phyloP scores from a whole-genome alignment of 345 rosid species.

The Aquilaria yunnanensis region DNA sequence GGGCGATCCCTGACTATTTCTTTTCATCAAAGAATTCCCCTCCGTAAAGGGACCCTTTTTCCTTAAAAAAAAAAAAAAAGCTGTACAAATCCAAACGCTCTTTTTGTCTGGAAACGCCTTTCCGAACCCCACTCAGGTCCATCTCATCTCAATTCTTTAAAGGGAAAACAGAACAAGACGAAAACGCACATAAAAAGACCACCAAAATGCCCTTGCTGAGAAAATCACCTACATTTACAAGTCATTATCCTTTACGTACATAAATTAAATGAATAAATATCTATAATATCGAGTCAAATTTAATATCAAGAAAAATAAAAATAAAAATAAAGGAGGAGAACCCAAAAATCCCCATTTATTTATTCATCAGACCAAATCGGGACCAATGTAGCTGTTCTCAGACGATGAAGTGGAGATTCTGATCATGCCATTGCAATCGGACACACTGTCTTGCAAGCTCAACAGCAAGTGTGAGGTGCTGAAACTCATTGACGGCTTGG shows the following conservation, averaged over 20 bases:
- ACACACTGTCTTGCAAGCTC: slow-evolving; percentile 82
- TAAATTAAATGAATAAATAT: slow-evolving; percentile 20
- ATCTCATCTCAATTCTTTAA: too few species aligned
- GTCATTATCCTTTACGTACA: slow-evolving; percentile 9
- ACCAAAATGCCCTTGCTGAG: background rate
- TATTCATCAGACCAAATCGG: slow-evolving; percentile 23
- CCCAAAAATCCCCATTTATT: background rate
- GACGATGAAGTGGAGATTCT: slow-evolving; percentile 55
- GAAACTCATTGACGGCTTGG: slow-evolving; percentile 81
- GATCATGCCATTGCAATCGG: slow-evolving; percentile 67
- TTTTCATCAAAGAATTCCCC: too few species aligned
- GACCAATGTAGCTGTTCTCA: slow-evolving; percentile 31
- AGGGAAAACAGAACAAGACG: too few species aligned
- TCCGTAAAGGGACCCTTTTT: too few species aligned
- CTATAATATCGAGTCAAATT: slow-evolving; percentile 24
- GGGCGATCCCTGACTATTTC: too few species aligned
- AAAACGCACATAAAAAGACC: too few species aligned
- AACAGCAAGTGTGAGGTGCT: slow-evolving; percentile 75
- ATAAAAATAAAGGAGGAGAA: background rate
- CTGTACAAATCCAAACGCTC: too few species aligned
- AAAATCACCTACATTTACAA: slow-evolving; percentile 7
- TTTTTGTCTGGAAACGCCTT: too few species aligned
- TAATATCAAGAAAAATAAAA: slow-evolving; percentile 9
- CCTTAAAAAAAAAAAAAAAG: too few species aligned
- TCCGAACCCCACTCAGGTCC: too few species aligned